Evolutionary conservation across 83 land plant species (phyloP), one percentile per base, ranked within the genome.

Genomic region (Diphasiastrum complanatum): DNA sequence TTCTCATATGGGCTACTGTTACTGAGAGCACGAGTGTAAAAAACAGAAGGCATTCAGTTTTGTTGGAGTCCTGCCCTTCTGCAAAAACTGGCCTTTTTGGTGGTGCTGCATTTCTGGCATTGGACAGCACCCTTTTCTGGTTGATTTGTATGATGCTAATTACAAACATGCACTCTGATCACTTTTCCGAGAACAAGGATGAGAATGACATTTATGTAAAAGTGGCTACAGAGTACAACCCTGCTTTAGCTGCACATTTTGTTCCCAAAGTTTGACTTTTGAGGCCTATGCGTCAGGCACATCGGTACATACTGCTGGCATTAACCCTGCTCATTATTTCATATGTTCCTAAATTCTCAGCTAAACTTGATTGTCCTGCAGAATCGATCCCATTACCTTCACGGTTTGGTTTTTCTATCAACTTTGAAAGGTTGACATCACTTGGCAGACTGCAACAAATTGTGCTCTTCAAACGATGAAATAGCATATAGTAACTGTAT

Each of bases 21-120:
- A 70, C 78, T 1, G 91, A 93, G 69, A 75, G 75, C 31, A 68
- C 73, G 24, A 91, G 85, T 64, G 73, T 61, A 5, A 20, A 30
- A 1, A 64, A 59, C 28, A 85, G 85, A 24, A 60, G 70, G 8
- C 89, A 93, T 34, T 58, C 57, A 35, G 46, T 55, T 41, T 23
- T 62, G 0, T 16, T 56, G 4, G 47, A 73, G n/a, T 36, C 24
- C 0, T 93, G 91, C 80, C 96, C 96, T 0, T 88, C 91, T 41
- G 99, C 96, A 27, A 93, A 93, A 73, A 83, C 96, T 48, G 99
- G 99, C 14, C 82, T 93, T 11, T 80, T 89, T 51, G 99, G 99
- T 41, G 96, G 96, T 6, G 96, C 96, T 23, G 99, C 91, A 0
- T 85, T 93, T 69, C 24, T 93, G 51, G 83, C 96, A 14, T 78